phyloP scores from a whole-genome alignment of 2,329 filamentous ascomycete genomes.

The Coniella vitis region DNA sequence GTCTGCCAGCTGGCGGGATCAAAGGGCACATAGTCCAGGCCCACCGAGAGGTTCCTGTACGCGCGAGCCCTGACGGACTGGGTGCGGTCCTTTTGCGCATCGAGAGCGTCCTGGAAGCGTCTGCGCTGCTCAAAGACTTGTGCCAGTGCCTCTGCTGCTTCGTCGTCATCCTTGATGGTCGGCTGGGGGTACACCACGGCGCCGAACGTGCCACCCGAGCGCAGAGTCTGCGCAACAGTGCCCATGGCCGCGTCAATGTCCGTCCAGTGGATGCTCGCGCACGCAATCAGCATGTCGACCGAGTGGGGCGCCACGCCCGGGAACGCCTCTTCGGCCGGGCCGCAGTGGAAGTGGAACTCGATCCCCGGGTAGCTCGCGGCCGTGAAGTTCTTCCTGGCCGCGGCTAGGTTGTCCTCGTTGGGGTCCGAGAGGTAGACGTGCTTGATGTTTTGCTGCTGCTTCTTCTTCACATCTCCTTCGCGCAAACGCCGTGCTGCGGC shows the following conservation, averaged over 20 bases:
- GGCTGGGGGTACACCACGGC: slow-evolving; percentile 12
- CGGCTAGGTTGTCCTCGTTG: slow-evolving; percentile 6
- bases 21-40: slow-evolving; percentile 7
- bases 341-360: slow-evolving; percentile 3
- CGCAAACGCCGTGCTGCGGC: too few species aligned
- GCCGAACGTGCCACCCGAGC: slow-evolving; percentile 11
- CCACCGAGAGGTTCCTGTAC: slow-evolving; percentile 2
- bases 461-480: too few species aligned
- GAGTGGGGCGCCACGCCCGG: not conserved
- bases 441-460: slow-evolving; percentile 3
- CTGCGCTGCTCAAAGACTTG: slow-evolving; percentile 4
- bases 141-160: not conserved
- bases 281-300: slow-evolving; percentile 11
- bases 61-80: not conserved
- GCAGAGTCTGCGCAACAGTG: slow-evolving; percentile 5
- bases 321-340: slow-evolving; percentile 8
- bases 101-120: slow-evolving; percentile 1
- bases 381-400: not conserved
- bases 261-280: slow-evolving; percentile 12
- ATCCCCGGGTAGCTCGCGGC: not conserved
- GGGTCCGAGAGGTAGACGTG: slow-evolving; percentile 13
- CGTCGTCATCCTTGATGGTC: slow-evolving; percentile 2
- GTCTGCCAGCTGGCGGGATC: not conserved
- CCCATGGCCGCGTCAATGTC: slow-evolving; percentile 7
- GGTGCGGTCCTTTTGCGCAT: not conserved